Conservation (phyloP, 2,329 filamentous ascomycete genomes). For the Arthrobotrys megalospora region DNA sequence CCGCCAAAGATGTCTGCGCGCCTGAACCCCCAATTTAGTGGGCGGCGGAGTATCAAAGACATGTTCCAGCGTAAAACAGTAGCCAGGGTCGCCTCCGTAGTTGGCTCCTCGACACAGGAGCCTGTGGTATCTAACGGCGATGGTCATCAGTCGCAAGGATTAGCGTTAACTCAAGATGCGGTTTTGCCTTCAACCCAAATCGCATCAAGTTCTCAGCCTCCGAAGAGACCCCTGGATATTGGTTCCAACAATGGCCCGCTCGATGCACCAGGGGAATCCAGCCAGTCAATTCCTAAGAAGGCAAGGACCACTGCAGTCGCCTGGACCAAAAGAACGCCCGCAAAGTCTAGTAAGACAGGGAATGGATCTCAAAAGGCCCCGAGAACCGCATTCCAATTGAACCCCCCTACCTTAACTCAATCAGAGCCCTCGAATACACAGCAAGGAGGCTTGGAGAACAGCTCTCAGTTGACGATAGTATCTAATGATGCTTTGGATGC, state of each 20-base stretch:
- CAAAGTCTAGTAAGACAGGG: neutral
- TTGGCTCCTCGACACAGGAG: constrained; percentile 48
- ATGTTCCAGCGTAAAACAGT: constrained; percentile 78
- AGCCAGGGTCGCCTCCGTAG: constrained; percentile 70
- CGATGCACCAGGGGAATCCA: neutral
- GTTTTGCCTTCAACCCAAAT: constrained; percentile 68
- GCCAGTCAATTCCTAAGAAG: constrained; percentile 46
- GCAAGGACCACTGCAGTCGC: constrained; percentile 19
- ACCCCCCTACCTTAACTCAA: neutral
- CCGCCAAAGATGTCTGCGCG: constrained; percentile 83
- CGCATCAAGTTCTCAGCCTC: constrained; percentile 69
- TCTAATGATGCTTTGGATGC: constrained; percentile 11
- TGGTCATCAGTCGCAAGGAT: constrained; percentile 62
- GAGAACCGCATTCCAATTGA: constrained; percentile 32
- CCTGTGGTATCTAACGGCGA: constrained; percentile 50
- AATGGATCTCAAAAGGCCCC: constrained; percentile 32
- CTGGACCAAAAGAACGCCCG: constrained; percentile 3
- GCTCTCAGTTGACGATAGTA: constrained; percentile 24
- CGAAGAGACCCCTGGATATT: constrained; percentile 24
- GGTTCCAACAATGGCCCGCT: neutral
- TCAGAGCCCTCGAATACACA: constrained; percentile 1
- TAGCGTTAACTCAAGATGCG: constrained; percentile 36
- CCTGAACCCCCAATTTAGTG: constrained; percentile 88
- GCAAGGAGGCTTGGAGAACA: constrained; percentile 10
- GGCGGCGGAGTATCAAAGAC: constrained; percentile 86